Evolutionary conservation across 305 asterid genomes (phyloP).

Genomic region (Andrographis paniculata): DNA sequence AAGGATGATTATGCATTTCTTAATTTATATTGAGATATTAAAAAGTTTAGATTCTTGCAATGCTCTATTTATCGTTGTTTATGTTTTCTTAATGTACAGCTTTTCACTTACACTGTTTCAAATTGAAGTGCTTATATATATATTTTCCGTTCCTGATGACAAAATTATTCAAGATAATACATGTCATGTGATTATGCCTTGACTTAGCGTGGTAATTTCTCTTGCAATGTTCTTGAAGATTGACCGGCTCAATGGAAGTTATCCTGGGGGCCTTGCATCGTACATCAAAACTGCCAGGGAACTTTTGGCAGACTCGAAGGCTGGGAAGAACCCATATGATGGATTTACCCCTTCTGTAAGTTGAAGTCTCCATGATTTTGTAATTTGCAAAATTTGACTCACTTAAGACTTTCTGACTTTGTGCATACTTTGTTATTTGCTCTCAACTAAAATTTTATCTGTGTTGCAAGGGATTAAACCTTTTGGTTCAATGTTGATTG

Average conservation of each 20-base stretch:
- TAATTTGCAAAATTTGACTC: background rate
- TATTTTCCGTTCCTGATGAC: background rate
- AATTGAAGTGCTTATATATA: no score
- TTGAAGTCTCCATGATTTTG: constrained; percentile 12
- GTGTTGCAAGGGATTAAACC: constrained; percentile 6
- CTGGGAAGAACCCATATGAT: constrained; percentile 94
- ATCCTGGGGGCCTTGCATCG: constrained; percentile 81
- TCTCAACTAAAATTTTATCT: background rate
- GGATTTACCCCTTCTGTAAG: constrained; percentile 96
- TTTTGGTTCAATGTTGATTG: constrained; percentile 13
- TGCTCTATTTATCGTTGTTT: no score
- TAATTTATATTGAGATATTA: no score
- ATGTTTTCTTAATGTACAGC: no score
- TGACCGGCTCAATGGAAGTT: constrained; percentile 73
- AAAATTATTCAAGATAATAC: no score
- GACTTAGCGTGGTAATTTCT: no score
- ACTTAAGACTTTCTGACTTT: constrained; percentile 2
- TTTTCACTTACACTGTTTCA: background rate
- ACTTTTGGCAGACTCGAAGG: constrained; percentile 91
- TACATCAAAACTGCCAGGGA: constrained; percentile 79
- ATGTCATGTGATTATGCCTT: no score
- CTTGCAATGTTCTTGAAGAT: constrained; percentile 37
- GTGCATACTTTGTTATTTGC: no score
- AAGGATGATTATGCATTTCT: no score
- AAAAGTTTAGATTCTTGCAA: no score